Evolutionary conservation across 2,329 filamentous ascomycete genomes (phyloP), one percentile per base, ranked within the genome.

Genomic region (Talaromyces piceae): DNA sequence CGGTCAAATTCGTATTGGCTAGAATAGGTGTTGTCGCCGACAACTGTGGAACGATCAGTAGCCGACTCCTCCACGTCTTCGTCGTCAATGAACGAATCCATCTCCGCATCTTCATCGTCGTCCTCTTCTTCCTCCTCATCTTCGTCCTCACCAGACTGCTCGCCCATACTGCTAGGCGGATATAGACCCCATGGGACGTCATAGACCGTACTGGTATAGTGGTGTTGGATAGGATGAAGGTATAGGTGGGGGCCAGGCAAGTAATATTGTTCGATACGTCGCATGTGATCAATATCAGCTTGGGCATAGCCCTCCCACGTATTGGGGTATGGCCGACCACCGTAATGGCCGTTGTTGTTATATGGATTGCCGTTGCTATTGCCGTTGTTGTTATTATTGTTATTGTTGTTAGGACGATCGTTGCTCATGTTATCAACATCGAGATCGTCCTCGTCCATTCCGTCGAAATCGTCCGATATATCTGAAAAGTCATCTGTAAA

Each of bases 391-490:
- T 39, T 45, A 18, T 39, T 41, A 8, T 26, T 39, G 18, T 52
- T 39, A 18, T 52, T 23, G 41, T 52, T 39, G 1, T 28, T 41
- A 41, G 33, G 28, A 13, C 16, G 22, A 25, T 37, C 46, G 45
- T 53, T 47, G 28, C 33, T 48, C 20, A 57, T 57, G 37, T n/a
- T n/a, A n/a, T n/a, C n/a, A n/a, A n/a, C n/a, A n/a, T n/a, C n/a
- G n/a, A n/a, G n/a, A n/a, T n/a, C n/a, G n/a, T 57, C 58, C 23
- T 62, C 66, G 37, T 60, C 65, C 23, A 67, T 65, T 12, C 58
- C 61, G 27, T 62, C 59, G 51, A 54, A 67, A 63, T 57, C 72
- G 63, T 67, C 75, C 55, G 61, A 77, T 72, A 56, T 72, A 61
- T 58, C 75, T 59, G 61, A 61, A 41, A 62, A 57, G 30, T 63